These are phyloP conservation scores for Stemphylium beticola DNA, from an alignment of 2,329 filamentous ascomycete species.

Conservation along the genomic window DNA sequence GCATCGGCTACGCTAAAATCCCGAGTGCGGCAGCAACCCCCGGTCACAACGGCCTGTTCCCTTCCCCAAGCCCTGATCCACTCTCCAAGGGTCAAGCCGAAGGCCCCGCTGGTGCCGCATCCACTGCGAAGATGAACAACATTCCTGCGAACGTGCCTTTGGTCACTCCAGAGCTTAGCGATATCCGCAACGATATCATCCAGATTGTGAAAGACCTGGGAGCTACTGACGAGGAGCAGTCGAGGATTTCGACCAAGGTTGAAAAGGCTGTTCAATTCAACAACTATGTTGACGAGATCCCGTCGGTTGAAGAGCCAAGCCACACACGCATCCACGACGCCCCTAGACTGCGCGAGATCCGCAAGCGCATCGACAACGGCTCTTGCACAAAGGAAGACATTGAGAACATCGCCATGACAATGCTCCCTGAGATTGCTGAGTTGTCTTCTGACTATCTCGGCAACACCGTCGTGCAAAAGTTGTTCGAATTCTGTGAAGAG, in stretches of 20 bases:
- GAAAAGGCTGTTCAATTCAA: conserved; percentile 78
- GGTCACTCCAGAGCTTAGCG: conserved; percentile 73
- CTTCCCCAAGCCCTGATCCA: conserved; percentile 89
- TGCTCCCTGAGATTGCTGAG: conserved; percentile 96
- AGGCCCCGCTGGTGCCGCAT: conserved; percentile 45
- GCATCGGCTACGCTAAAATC: conserved; percentile 97
- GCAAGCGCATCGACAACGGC: conserved; percentile 97
- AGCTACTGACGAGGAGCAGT: conserved; percentile 77
- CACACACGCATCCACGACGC: conserved; percentile 91
- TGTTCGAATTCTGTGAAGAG: conserved; percentile 96
- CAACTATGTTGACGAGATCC: conserved; percentile 79
- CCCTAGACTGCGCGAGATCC: conserved; percentile 90
- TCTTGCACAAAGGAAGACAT: conserved; percentile 85
- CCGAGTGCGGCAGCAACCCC: conserved; percentile 88
- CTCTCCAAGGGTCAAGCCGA: conserved; percentile 63
- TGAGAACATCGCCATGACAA: conserved; percentile 87
- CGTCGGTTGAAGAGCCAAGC: conserved; percentile 84
- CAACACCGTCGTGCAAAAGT: conserved; percentile 98
- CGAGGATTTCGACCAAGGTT: conserved; percentile 74
- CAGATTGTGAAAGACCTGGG: conserved; percentile 89
- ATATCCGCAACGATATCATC: conserved; percentile 82
- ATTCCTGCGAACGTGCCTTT: conserved; percentile 60
- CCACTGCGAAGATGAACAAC: conserved; percentile 40
- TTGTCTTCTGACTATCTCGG: conserved; percentile 94
- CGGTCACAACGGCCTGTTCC: conserved; percentile 83